Evolutionary conservation across 1,284 basidiomycete species (phyloP), one percentile per base, ranked within the genome.

Genomic region (Tilletia setariae): DNA sequence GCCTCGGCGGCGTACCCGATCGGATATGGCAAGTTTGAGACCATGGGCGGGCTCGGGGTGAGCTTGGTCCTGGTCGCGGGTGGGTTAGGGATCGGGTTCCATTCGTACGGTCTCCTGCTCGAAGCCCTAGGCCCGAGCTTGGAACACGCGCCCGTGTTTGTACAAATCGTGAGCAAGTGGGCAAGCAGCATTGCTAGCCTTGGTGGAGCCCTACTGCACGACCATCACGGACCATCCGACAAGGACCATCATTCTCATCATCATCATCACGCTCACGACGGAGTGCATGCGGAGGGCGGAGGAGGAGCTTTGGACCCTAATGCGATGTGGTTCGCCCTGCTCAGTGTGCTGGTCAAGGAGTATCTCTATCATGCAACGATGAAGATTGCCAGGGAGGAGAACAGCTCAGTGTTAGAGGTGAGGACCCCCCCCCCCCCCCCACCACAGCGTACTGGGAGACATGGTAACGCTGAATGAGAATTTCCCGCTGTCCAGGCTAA

Each of bases 291-390:
- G 11, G 74, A 69, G 9, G 80, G 72, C 2, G 35, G 35, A 0
- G n/a, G n/a, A n/a, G 82, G 82, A 0, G 70, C 84, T n/a, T 87
- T 97, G 4, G 94, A 97, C 82, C 91, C 93, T 19, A 94, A 97
- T 78, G 95, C 96, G 21, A 93, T 94, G 63, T 97, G 94, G 93
- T 95, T 97, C 77, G 95, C 95, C 0, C 88, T 89, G 0, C 82
- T 89, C 42, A 90, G 90, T 71, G 89, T 98, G 1, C 69, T 91
- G 0, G 84, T 88, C 72, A 98, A 98, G 82, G 96, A 98, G 84
- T 96, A 90, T 90, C 84, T 98, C 30, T 98, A 94, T 83, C 72
- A 66, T 13, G 72, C 76, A 9, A 82, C 82, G 23, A 72, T 82
- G 63, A 88, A 87, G 70, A 93, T 98, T 32, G 95, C 95, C 6